Conservation (phyloP, 78 protist species). For the Dictyostelium firmibasis region DNA sequence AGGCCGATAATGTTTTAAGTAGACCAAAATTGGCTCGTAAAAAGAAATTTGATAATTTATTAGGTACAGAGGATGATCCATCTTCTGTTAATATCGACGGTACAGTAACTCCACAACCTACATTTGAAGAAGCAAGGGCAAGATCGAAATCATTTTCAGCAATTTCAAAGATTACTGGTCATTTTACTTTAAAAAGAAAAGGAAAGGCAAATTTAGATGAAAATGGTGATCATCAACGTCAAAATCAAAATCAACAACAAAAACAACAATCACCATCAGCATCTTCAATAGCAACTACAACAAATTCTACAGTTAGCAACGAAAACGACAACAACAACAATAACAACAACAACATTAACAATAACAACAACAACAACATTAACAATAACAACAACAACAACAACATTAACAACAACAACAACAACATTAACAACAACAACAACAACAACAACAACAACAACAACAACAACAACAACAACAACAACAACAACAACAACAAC, state of each 20-base stretch:
- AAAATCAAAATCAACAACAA: neutral
- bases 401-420: neutral
- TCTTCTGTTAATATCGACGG: neutral
- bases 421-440: neutral
- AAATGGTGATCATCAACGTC: neutral
- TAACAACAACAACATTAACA: neutral
- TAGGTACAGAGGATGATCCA: neutral
- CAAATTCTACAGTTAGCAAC: neutral
- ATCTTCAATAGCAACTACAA: neutral
- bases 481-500: neutral
- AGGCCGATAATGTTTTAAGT: neutral
- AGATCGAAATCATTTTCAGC: constrained; percentile 22
- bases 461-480: neutral
- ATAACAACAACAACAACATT: neutral
- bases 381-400: neutral
- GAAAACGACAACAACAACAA: neutral
- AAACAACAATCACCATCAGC: neutral
- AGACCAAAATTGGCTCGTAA: neutral
- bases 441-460: neutral
- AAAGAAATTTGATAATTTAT: neutral
- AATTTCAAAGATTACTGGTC: constrained; percentile 21
- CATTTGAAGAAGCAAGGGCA: neutral
- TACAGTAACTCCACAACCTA: neutral
- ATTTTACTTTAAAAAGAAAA: constrained; percentile 32
- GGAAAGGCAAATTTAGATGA: neutral